Conservation (phyloP, 2,329 filamentous ascomycete genomes). For the Mollisiaceae sp. region DNA sequence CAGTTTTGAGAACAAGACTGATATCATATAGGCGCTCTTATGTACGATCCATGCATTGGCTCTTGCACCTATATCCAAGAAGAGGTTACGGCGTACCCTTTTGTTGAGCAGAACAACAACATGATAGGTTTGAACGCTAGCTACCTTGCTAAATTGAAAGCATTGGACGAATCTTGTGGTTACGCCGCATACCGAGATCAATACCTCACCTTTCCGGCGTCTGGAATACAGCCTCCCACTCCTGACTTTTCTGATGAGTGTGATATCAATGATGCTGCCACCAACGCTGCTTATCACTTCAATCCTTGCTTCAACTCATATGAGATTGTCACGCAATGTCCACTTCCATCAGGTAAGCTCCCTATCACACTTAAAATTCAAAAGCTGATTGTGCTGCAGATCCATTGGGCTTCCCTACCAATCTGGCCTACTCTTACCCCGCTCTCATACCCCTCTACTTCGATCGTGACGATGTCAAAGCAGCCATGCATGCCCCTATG, state of each 20-base stretch:
- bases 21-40: slow-evolving; percentile 27
- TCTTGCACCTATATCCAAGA: slow-evolving; percentile 26
- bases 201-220: slow-evolving; percentile 50
- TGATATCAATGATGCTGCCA: slow-evolving; percentile 48
- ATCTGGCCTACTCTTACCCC: slow-evolving; percentile 45
- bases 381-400: slow-evolving; percentile 24
- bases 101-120: slow-evolving; percentile 48
- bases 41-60: slow-evolving; percentile 36
- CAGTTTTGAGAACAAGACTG: neutral
- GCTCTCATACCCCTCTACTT: slow-evolving; percentile 51
- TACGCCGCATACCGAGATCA: slow-evolving; percentile 52
- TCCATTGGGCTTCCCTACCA: slow-evolving; percentile 44
- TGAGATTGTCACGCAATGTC: slow-evolving; percentile 52
- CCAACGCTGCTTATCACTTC: slow-evolving; percentile 23
- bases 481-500: slow-evolving; percentile 52
- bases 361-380: neutral
- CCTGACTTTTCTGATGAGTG: slow-evolving; percentile 40
- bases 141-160: slow-evolving; percentile 48
- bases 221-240: slow-evolving; percentile 43
- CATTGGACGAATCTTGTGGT: slow-evolving; percentile 50
- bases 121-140: slow-evolving; percentile 51
- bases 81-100: slow-evolving; percentile 47
- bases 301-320: slow-evolving; percentile 59
- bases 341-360: slow-evolving; percentile 41
- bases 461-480: slow-evolving; percentile 56